Base-by-base conservation (phyloP, 2,329 filamentous ascomycete species). In the Sarocladium kiliense region DNA sequence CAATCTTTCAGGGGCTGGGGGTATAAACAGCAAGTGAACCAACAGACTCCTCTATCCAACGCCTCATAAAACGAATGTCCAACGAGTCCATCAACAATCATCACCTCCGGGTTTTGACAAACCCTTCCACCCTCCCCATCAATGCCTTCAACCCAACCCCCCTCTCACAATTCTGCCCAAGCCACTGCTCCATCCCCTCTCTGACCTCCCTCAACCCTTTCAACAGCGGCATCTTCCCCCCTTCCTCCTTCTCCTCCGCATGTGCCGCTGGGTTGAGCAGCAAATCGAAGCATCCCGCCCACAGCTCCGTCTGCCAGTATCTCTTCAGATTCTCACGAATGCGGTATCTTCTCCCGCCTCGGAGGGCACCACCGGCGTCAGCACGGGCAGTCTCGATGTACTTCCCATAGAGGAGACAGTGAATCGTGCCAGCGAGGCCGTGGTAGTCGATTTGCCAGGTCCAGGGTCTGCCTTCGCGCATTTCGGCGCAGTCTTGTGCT, bases 381-480 rank as follows among this genome's bases (percentile, higher is more conserved):
- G 73, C 78, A 34, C 80, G 78, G 54, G 80, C 73, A 1, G 91
- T 95, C 67, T 96, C 90, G 64, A 99, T 94, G 72, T 97, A 97
- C 66, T 89, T 91, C 10, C 94, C 93, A 67, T 97, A 99, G 3
- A 99, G 81, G 63, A 99, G 81, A 42, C 85, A 87, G 71, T 99
- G 91, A 3, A 97, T 77, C 23, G 90, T 89, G 3, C 91, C 91
- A 0, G 94, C 94, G 0, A 97, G 79, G 12, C 94, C 94, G 69
- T 96, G 90, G 64, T 97, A 95, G 74, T 99, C 94, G 61, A 97
- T 90, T 69, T 99, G 94, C 76, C 91, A 97, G 1, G 93, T 97
- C 94, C 94, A 99, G 0, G 92, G 91, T 1, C 93, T 82, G 56
- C 91, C 82, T 73, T 99, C 93, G 47, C 92, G 87, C 82, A 97